Percentiles rank a stretch among this genome's conserved stretches.
Evolutionary conservation across 2,329 filamentous ascomycete genomes (phyloP).

Genomic region (Trichoderma semiorbis): DNA sequence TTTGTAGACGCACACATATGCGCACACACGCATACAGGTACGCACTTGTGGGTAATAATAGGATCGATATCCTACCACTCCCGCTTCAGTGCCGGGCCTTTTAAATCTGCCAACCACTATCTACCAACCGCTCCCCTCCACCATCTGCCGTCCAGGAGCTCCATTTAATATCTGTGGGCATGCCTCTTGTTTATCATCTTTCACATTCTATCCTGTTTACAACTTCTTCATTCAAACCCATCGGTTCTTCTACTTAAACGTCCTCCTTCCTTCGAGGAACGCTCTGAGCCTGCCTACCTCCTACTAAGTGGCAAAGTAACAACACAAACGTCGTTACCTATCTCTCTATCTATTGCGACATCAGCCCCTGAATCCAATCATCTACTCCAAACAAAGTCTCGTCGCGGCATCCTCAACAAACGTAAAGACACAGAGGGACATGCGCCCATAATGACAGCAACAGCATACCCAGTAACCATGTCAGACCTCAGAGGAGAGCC

Average conservation of each 20-base stretch:
- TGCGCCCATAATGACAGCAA: conserved; percentile 59
- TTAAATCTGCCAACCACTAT: conserved; percentile 38
- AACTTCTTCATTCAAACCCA: neutral
- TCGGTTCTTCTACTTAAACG: neutral
- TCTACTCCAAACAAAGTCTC: neutral
- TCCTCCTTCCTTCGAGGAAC: neutral
- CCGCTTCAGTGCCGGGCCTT: conserved; percentile 48
- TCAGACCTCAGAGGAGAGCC: conserved; percentile 61
- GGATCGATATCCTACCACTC: conserved; percentile 37
- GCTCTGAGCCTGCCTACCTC: neutral
- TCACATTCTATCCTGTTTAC: conserved; percentile 24
- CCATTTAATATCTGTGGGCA: conserved; percentile 38
- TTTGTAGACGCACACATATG: conserved; percentile 7
- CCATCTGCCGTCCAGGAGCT: conserved; percentile 43
- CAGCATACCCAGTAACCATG: conserved; percentile 59
- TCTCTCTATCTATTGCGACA: neutral
- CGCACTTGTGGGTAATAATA: conserved; percentile 13
- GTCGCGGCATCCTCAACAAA: neutral
- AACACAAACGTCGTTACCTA: neutral
- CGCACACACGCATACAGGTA: neutral
- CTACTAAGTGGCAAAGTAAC: neutral
- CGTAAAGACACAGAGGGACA: conserved; percentile 34
- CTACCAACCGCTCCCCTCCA: conserved; percentile 41
- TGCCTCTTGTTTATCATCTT: conserved; percentile 37
- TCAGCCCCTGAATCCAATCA: neutral